Percentiles rank a stretch among this genome's conserved stretches.
Evolutionary conservation across 306 rosid genomes (phyloP).

Genomic region (Herpetospermum pedunculosum): DNA sequence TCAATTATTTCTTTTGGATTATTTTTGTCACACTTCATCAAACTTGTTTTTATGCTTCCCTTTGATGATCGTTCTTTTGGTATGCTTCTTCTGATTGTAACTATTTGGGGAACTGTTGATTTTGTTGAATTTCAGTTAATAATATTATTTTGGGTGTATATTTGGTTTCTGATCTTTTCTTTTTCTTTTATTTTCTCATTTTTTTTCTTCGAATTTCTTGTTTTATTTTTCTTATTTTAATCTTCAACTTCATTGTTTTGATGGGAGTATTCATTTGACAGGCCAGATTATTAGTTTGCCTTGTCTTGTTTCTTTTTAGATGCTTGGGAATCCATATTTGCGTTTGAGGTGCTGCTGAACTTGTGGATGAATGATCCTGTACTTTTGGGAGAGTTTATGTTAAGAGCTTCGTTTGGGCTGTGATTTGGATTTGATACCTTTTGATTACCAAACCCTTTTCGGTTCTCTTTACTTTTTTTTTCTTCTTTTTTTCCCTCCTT

Average conservation of each 20-base stretch:
- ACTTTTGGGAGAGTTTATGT: conserved; percentile 2
- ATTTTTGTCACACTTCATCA: background rate
- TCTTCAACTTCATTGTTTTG: conserved; percentile 2
- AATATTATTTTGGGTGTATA: background rate
- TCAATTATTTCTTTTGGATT: background rate
- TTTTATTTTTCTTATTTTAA: background rate
- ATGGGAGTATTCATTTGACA: conserved; percentile 1
- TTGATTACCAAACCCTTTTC: background rate
- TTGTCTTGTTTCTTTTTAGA: conserved; percentile 7
- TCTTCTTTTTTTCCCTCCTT: background rate
- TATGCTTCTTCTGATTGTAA: background rate
- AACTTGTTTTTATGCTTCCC: background rate
- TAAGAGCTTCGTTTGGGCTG: conserved; percentile 1
- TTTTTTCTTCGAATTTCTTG: background rate
- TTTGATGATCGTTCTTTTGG: background rate
- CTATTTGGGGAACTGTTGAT: background rate
- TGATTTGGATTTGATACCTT: background rate
- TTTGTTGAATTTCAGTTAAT: background rate
- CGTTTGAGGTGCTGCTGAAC: conserved; percentile 13
- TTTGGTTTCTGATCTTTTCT: background rate
- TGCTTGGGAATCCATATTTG: conserved; percentile 12
- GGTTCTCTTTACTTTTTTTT: background rate
- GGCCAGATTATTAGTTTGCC: conserved; percentile 10
- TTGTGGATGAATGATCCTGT: conserved; percentile 13
- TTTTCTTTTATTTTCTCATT: background rate